A percentile compares a stretch with the other conserved stretches of the same genome.
Conservation (phyloP, 371 early-diverging fungal species). For the Mucor circinelloides region DNA sequence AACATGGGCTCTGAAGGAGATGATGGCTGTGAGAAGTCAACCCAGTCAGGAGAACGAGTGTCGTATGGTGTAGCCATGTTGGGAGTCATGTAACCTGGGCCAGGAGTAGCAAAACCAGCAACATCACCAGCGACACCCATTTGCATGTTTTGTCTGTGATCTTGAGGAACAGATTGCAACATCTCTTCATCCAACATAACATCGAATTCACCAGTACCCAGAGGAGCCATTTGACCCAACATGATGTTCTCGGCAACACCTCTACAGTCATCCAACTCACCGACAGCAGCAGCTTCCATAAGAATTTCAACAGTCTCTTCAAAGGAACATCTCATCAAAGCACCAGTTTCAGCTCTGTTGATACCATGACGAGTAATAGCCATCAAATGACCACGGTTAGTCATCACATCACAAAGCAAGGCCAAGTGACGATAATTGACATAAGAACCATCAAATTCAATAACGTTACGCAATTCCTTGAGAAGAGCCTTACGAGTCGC, state of each 20-base stretch:
- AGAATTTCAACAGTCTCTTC: conserved; percentile 99
- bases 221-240: conserved; percentile 97
- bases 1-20: conserved; percentile 66
- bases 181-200: conserved; percentile 92
- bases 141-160: conserved; percentile 43
- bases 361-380: conserved; percentile 99
- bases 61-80: conserved; percentile 58
- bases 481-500: conserved; percentile 94
- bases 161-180: conserved; percentile 65
- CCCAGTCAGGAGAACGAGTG: conserved; percentile 60
- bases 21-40: conserved; percentile 60
- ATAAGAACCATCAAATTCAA: conserved; percentile 98
- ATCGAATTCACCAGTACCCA: conserved; percentile 98
- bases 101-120: conserved; percentile 51
- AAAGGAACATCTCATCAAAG: conserved; percentile 97
- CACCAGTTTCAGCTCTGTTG: conserved; percentile 96
- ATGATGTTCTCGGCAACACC: conserved; percentile 99
- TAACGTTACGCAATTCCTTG: conserved; percentile 94
- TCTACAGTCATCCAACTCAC: conserved; percentile 92
- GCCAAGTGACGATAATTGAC: conserved; percentile 99
- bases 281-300: conserved; percentile 95
- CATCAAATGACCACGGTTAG: conserved; percentile 92
- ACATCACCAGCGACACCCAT: conserved; percentile 47
- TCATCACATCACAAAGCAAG: conserved; percentile 98
- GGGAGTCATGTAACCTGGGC: conserved; percentile 64